A percentile compares a stretch with the other conserved stretches of the same genome.
Conservation (phyloP, 805 yeast genomes). For the Lachancea lanzarotensis region DNA sequence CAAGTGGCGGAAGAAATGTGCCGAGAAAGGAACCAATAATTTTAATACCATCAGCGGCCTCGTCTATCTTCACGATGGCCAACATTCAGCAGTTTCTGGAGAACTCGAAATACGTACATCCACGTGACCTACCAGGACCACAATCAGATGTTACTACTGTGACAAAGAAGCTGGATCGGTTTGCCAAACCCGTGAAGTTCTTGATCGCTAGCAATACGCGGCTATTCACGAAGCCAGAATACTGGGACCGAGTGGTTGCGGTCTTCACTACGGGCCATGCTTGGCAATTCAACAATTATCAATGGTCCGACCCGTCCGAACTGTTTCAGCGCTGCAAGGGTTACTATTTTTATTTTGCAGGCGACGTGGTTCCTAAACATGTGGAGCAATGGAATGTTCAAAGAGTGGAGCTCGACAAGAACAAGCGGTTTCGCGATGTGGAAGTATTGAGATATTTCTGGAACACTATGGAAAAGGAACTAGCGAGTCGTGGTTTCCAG, state of each 20-base stretch:
- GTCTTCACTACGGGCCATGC: conserved; percentile 94
- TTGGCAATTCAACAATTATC: conserved; percentile 92
- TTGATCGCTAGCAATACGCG: conserved; percentile 85
- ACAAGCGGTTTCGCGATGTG: conserved; percentile 78
- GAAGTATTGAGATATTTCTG: conserved; percentile 82
- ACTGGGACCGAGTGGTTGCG: conserved; percentile 96
- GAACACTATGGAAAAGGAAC: conserved; percentile 71
- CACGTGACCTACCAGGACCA: conserved; percentile 33
- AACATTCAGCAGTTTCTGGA: conserved; percentile 68
- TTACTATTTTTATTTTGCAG: conserved; percentile 65
- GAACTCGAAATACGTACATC: conserved; percentile 59
- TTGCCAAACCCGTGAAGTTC: conserved; percentile 29
- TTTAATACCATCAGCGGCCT: conserved; percentile 71
- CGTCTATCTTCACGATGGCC: conserved; percentile 57
- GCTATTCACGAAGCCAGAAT: conserved; percentile 83
- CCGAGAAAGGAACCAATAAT: conserved; percentile 57
- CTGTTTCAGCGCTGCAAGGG: conserved; percentile 84
- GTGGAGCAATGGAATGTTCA: conserved; percentile 87
- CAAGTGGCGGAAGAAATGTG: not conserved
- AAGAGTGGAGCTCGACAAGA: conserved; percentile 69
- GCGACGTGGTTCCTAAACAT: conserved; percentile 71
- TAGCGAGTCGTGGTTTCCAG: conserved; percentile 59
- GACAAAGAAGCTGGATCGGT: conserved; percentile 29
- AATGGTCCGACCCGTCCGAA: conserved; percentile 70
- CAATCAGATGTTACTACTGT: conserved; percentile 28